A percentile compares a stretch with the other conserved stretches of the same genome.
Evolutionary conservation across 208 protist species (phyloP).

Genomic region (Crithidia acanthocephali): DNA sequence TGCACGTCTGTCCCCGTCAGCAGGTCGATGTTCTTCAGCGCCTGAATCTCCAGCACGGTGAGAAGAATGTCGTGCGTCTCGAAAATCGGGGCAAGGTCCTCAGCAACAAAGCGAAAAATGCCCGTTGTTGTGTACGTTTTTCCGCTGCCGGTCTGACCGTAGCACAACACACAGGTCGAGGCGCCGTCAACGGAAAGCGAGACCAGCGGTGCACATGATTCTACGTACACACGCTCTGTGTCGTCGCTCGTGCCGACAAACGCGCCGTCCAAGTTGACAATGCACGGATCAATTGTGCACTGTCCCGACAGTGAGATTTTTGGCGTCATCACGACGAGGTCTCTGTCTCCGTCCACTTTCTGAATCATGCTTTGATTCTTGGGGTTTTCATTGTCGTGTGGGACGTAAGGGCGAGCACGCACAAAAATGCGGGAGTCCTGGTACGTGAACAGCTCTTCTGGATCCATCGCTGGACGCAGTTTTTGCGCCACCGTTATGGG

Average conservation of each 20-base stretch:
- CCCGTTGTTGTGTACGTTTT: slow-evolving; percentile 91
- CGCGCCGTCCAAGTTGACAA: slow-evolving; percentile 78
- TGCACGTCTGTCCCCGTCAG: slow-evolving; percentile 81
- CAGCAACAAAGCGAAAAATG: slow-evolving; percentile 67
- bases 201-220: slow-evolving; percentile 83
- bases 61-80: slow-evolving; percentile 72
- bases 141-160: slow-evolving; percentile 92
- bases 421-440: slow-evolving; percentile 91
- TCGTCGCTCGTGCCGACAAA: slow-evolving; percentile 70
- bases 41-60: slow-evolving; percentile 86
- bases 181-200: slow-evolving; percentile 80
- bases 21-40: slow-evolving; percentile 79
- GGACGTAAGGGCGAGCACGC: slow-evolving; percentile 79
- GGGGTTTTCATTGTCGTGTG: slow-evolving; percentile 76
- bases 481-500: slow-evolving; percentile 57
- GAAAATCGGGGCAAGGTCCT: slow-evolving; percentile 67
- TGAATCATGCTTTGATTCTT: slow-evolving; percentile 79
- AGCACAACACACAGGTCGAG: slow-evolving; percentile 88
- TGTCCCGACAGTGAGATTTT: slow-evolving; percentile 85
- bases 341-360: slow-evolving; percentile 72
- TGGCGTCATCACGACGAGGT: slow-evolving; percentile 84
- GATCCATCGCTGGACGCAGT: slow-evolving; percentile 55
- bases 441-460: slow-evolving; percentile 80
- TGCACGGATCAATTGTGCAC: slow-evolving; percentile 75
- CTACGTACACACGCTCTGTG: slow-evolving; percentile 73